phyloP scores from a whole-genome alignment of 441 rosid genomes.

The Brassica balearica region DNA sequence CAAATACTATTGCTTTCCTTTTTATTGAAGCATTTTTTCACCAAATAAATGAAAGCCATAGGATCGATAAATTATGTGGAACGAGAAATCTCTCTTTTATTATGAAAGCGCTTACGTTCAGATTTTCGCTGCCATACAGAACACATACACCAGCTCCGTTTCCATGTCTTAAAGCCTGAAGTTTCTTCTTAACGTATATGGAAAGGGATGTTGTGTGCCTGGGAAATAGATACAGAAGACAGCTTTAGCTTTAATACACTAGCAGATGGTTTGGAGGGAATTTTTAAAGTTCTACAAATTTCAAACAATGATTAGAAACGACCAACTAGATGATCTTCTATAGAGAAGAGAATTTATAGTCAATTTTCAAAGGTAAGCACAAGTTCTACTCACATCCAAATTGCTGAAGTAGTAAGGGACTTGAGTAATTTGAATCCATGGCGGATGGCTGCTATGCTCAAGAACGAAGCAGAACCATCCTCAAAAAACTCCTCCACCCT shows the following conservation, averaged over 20 bases:
- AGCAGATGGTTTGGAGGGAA: slow-evolving; percentile 24
- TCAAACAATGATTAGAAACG: slow-evolving; percentile 6
- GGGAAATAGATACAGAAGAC: slow-evolving; percentile 32
- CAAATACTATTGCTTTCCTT: slow-evolving; percentile 19
- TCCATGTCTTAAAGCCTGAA: slow-evolving; percentile 68
- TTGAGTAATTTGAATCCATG: slow-evolving; percentile 85
- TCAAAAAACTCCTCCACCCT: slow-evolving; percentile 84
- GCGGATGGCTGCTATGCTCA: slow-evolving; percentile 81
- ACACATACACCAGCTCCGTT: slow-evolving; percentile 70
- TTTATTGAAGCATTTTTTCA: slow-evolving; percentile 30
- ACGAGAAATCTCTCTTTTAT: background rate
- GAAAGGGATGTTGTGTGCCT: slow-evolving; percentile 87
- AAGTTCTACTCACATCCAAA: slow-evolving; percentile 63
- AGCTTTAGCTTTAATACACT: slow-evolving; percentile 30
- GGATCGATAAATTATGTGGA: background rate
- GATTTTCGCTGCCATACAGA: slow-evolving; percentile 59
- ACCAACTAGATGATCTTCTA: slow-evolving; percentile 12
- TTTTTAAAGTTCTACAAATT: slow-evolving; percentile 15
- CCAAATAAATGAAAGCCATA: slow-evolving; percentile 22
- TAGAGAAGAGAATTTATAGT: background rate
- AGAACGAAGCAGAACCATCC: slow-evolving; percentile 90
- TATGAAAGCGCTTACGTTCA: slow-evolving; percentile 57
- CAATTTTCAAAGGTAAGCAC: slow-evolving; percentile 10
- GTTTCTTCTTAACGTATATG: slow-evolving; percentile 66
- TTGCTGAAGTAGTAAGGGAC: slow-evolving; percentile 69